A percentile compares a stretch with the other conserved stretches of the same genome.
Evolutionary conservation across 495 filamentous ascomycete genomes (phyloP).

Genomic region (Aspergillus incahuasiensis): DNA sequence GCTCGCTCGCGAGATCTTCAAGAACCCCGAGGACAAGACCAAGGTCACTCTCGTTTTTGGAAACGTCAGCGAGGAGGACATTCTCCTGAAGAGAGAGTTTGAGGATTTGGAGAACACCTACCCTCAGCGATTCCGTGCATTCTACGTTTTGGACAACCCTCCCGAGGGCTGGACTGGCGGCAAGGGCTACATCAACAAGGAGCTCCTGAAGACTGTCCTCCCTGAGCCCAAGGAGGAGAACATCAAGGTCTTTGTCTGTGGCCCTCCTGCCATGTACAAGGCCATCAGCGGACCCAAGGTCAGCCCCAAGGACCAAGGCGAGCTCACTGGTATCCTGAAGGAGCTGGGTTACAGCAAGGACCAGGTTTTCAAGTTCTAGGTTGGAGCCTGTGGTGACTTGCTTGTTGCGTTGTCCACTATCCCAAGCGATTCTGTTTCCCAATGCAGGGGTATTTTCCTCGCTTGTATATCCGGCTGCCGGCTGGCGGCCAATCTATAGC

Average conservation of each 20-base stretch:
- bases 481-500: not conserved
- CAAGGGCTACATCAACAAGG: slow-evolving; percentile 79
- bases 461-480: not conserved
- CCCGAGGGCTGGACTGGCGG: slow-evolving; percentile 71
- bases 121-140: slow-evolving; percentile 86
- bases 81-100: slow-evolving; percentile 80
- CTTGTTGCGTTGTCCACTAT: not conserved
- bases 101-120: slow-evolving; percentile 82
- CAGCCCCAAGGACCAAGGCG: slow-evolving; percentile 86
- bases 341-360: slow-evolving; percentile 88
- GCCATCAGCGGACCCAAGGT: slow-evolving; percentile 85
- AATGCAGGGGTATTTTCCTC: not conserved
- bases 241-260: slow-evolving; percentile 89
- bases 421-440: not conserved
- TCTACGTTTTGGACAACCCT: slow-evolving; percentile 86
- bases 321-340: slow-evolving; percentile 76
- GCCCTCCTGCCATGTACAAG: slow-evolving; percentile 90
- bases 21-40: slow-evolving; percentile 91
- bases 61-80: slow-evolving; percentile 80
- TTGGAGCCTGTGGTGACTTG: slow-evolving; percentile 19
- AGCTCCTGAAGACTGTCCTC: slow-evolving; percentile 85
- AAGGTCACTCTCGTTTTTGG: slow-evolving; percentile 94
- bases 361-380: slow-evolving; percentile 97
- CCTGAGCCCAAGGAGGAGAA: slow-evolving; percentile 86
- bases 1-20: slow-evolving; percentile 79